Percentiles rank a stretch among this genome's conserved stretches.
Conservation (phyloP, 2,329 filamentous ascomycete species). For the Botrytis medusae region DNA sequence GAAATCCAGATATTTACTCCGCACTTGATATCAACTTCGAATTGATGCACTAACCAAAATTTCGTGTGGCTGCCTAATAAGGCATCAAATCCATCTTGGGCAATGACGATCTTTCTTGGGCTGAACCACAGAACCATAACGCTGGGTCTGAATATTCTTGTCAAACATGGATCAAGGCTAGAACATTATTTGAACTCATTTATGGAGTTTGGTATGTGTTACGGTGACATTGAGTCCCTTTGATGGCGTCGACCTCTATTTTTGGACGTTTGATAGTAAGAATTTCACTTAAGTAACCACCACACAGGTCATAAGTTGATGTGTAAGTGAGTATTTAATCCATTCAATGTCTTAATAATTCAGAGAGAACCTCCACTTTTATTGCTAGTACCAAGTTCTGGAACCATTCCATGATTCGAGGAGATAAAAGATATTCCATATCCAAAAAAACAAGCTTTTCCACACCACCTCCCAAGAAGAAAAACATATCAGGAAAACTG, state of each 20-base stretch:
- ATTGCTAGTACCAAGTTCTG: conserved; percentile 15
- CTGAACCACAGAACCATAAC: conserved; percentile 10
- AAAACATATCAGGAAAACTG: conserved; percentile 13
- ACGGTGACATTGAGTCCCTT: background rate
- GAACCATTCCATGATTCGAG: conserved; percentile 14
- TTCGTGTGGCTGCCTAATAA: conserved; percentile 2
- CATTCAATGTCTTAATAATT: background rate
- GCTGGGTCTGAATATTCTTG: conserved; percentile 2
- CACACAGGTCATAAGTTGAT: background rate
- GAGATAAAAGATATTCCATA: conserved; percentile 9
- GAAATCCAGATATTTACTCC: conserved; percentile 12
- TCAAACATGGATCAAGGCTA: background rate
- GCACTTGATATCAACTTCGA: conserved; percentile 3
- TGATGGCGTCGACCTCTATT: background rate
- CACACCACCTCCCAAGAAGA: conserved; percentile 20
- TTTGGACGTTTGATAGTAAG: background rate
- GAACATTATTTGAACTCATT: background rate
- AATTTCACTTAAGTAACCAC: background rate
- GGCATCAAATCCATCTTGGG: background rate
- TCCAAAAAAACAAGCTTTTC: conserved; percentile 23
- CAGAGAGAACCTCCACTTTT: background rate
- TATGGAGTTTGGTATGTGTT: background rate
- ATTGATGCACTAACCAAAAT: conserved; percentile 18
- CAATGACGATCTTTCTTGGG: conserved; percentile 14
- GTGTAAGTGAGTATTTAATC: background rate